phyloP scores from a whole-genome alignment of 108 stramenopile species.

The Nannochloropsis granulata region DNA sequence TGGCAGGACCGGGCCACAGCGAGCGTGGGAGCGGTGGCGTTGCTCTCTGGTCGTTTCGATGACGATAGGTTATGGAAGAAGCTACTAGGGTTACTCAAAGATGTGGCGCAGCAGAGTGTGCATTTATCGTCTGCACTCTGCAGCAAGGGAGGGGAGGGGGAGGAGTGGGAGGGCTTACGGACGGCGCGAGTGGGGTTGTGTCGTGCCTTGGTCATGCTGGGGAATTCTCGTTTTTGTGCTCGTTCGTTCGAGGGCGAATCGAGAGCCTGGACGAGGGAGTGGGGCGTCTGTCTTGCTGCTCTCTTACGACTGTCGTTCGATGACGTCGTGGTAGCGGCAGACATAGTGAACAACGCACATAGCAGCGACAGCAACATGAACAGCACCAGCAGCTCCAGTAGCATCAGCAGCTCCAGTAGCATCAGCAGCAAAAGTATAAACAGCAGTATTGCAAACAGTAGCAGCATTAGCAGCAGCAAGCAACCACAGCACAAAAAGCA shows the following conservation, averaged over 20 bases:
- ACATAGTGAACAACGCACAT: background rate
- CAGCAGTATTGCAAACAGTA: too few relatives aligned
- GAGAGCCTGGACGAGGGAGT: background rate
- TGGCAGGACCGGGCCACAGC: background rate
- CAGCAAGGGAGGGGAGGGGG: background rate
- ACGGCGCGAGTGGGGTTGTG: background rate
- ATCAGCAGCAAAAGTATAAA: too few relatives aligned
- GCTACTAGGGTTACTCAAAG: background rate
- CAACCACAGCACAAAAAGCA: background rate
- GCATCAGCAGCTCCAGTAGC: too few relatives aligned
- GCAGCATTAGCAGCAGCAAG: too few relatives aligned
- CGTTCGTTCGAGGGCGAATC: background rate
- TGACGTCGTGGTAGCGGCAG: background rate
- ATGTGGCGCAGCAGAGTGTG: background rate
- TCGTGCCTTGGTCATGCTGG: background rate
- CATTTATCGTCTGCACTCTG: background rate
- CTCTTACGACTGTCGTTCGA: background rate
- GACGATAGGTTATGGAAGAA: background rate
- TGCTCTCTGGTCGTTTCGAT: background rate
- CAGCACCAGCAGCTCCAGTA: too few relatives aligned
- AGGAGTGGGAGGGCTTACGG: background rate
- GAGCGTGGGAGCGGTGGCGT: background rate
- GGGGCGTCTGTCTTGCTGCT: background rate
- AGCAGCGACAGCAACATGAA: background rate
- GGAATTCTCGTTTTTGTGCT: background rate